Conservation (phyloP, 495 filamentous ascomycete species). For the Sporormia fimetaria region DNA sequence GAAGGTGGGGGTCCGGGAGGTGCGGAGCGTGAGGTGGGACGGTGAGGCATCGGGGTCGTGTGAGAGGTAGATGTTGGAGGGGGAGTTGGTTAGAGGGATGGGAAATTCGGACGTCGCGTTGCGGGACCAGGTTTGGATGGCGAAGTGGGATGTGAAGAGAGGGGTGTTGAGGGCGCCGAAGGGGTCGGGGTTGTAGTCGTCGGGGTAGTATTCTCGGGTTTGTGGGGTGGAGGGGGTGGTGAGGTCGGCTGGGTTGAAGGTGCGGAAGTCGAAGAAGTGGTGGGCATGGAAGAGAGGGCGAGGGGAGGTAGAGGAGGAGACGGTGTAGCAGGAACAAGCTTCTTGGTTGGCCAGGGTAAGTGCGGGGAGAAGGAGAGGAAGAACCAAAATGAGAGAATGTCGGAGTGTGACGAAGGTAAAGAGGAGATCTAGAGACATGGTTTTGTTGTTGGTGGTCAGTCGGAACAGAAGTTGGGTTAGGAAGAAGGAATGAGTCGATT, state of each 20-base stretch:
- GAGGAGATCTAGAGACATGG: neutral
- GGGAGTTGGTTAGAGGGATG: constrained; percentile 49
- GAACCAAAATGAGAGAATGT: neutral
- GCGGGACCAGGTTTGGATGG: constrained; percentile 47
- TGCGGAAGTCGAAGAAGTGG: constrained; percentile 59
- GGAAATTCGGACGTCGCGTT: constrained; percentile 36
- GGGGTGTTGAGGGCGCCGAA: constrained; percentile 26
- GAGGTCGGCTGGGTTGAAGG: constrained; percentile 29
- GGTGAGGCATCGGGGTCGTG: constrained; percentile 22
- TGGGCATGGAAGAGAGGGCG: constrained; percentile 44
- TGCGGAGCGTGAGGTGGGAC: constrained; percentile 51
- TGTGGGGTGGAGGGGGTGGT: constrained; percentile 32
- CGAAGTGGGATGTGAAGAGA: constrained; percentile 43
- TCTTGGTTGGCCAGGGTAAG: constrained; percentile 11
- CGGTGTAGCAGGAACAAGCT: constrained; percentile 21
- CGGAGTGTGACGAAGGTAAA: neutral
- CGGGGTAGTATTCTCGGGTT: constrained; percentile 1
- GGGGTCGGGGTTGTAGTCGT: constrained; percentile 14
- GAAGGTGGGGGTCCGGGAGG: constrained; percentile 42
- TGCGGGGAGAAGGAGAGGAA: constrained; percentile 11
- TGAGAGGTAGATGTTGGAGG: constrained; percentile 53
- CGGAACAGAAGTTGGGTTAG: too few relatives aligned
- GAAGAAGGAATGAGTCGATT: too few relatives aligned
- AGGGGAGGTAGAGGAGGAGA: constrained; percentile 11
- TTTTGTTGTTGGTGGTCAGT: too few relatives aligned